Base-by-base conservation (phyloP, 2,329 filamentous ascomycete species). In the Aspergillus aculeatus region DNA sequence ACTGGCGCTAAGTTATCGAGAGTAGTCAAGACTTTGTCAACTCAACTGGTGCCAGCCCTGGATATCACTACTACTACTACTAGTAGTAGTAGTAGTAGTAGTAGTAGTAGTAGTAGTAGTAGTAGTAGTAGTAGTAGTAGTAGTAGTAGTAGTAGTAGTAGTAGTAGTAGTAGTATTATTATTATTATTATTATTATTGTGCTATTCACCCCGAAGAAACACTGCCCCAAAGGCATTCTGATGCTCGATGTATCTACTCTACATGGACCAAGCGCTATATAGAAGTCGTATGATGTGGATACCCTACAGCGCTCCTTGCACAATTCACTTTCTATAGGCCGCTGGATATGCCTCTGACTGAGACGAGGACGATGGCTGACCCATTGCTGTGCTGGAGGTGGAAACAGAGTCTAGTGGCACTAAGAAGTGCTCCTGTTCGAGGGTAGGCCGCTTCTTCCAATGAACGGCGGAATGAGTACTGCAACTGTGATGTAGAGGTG, bases 221-320 rank as follows among this genome's bases (percentile, higher is more conserved):
- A 35, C 32, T 16, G 32, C 16, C 38, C 6, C 14, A 44, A 44
- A 19, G 16, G 14, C 38, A 19, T 5, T 29, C n/a, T 35, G 29
- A 32, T 48, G 53, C 32, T 41, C 35, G 53, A 48, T 47, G n/a
- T 55, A 47, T 55, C 53, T 47, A 55, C 53, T 48, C 31, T 7
- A 35, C 24, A 23, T 44, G 38, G 6, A 16, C 26, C 26, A 24
- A 32, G 31, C 29, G 53, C 23, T 26, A 48, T 47, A 35, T 31
- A 35, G 41, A 19, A 55, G 53, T 55, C 41, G 53, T 55, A 55
- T 21, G 53, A 55, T 55, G 53, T 55, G 53, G 47, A 51, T 47
- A 56, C 48, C 52, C 51, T 56, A 59, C 47, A 51, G 49, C 56
- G 21, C 50, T 38, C 47, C 54, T 57, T 57, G 54, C 55, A 57